Conservation (phyloP, 768 basidiomycete species). For the Termitomyces titanicus region DNA sequence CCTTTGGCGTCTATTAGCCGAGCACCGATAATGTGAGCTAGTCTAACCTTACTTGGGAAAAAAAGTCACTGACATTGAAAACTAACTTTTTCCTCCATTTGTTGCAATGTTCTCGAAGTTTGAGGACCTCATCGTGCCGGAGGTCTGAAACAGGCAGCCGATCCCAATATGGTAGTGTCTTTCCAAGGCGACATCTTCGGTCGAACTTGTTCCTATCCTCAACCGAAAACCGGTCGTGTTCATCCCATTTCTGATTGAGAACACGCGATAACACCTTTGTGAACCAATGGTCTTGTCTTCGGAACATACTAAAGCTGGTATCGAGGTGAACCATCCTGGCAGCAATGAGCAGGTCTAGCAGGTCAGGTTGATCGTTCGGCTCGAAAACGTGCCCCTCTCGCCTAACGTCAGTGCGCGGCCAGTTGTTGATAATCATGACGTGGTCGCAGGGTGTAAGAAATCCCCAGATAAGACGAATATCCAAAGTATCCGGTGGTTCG, state of each 20-base stretch:
- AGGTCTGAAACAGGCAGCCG: not conserved
- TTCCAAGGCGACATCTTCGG: not conserved
- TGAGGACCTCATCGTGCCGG: constrained; percentile 1
- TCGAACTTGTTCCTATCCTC: constrained; percentile 1
- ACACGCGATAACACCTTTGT: not conserved
- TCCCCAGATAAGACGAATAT: not conserved
- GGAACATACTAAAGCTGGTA: not conserved
- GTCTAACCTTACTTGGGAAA: not conserved
- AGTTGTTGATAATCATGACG: not conserved
- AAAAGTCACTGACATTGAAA: not conserved
- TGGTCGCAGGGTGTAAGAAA: not conserved
- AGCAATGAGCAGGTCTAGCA: constrained; percentile 2
- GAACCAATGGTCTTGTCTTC: constrained; percentile 7
- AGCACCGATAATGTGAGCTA: not conserved
- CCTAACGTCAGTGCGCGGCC: not conserved
- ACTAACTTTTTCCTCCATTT: not conserved
- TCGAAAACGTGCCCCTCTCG: not conserved
- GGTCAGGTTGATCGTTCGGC: not conserved
- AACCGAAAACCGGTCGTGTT: not conserved
- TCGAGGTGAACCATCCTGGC: not conserved
- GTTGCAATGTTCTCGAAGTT: not conserved
- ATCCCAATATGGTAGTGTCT: not conserved
- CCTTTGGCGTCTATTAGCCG: not conserved
- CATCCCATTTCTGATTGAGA: constrained; percentile 1
- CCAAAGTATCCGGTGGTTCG: not conserved